Percentiles rank a stretch among this genome's conserved stretches.
Conservation (phyloP, 2,329 filamentous ascomycete species). For the Onygenales sp. region DNA sequence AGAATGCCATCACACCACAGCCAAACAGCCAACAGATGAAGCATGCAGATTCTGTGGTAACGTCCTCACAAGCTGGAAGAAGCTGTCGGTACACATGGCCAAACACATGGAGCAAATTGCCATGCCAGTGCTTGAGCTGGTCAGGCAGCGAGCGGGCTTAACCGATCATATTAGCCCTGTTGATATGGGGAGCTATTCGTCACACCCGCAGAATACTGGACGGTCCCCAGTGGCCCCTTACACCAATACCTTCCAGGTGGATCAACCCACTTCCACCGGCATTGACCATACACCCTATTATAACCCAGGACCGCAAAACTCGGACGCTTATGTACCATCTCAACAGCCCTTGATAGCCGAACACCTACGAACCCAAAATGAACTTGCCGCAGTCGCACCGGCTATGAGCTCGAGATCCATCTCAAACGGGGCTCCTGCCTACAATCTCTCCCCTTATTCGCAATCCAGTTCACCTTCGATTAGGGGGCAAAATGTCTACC, state of each 20-base stretch:
- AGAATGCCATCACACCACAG: conserved; percentile 62
- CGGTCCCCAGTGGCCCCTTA: neutral
- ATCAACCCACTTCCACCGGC: neutral
- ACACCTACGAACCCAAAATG: conserved; percentile 5
- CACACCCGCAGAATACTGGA: neutral
- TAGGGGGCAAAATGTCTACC: neutral
- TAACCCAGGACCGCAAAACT: neutral
- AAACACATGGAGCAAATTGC: conserved; percentile 93
- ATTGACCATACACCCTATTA: neutral
- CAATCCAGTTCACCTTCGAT: conserved; percentile 4
- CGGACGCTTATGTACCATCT: conserved; percentile 3
- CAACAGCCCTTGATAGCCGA: conserved; percentile 1
- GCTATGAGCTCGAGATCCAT: neutral
- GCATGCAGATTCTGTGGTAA: conserved; percentile 82
- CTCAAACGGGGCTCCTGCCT: neutral
- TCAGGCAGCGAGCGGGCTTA: conserved; percentile 32
- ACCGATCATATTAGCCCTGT: conserved; percentile 28
- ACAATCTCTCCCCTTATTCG: conserved; percentile 3
- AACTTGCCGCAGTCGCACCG: neutral
- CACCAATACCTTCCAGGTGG: neutral
- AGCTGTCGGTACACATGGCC: conserved; percentile 82
- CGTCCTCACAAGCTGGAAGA: conserved; percentile 77
- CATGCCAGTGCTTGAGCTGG: conserved; percentile 59
- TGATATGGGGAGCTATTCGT: neutral
- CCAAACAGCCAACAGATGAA: conserved; percentile 58